phyloP scores from a whole-genome alignment of 2,329 filamentous ascomycete genomes.

The Cyphellophora attinorum region DNA sequence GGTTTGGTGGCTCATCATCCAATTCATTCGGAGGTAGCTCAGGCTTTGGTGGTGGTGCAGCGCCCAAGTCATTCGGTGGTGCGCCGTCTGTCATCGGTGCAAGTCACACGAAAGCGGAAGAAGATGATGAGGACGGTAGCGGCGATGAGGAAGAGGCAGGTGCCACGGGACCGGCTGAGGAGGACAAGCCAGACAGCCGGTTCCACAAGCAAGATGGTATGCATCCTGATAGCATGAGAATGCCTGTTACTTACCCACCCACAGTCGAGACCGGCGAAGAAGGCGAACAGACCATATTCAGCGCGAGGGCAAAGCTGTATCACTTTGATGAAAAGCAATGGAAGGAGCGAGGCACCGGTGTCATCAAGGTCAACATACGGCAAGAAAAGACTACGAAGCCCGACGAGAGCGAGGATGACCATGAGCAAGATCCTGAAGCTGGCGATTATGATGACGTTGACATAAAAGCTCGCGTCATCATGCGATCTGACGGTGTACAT shows the following conservation, averaged over 20 bases:
- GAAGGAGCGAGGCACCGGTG: constrained; percentile 54
- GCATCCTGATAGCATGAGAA: constrained; percentile 19
- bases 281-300: constrained; percentile 65
- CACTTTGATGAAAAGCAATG: constrained; percentile 65
- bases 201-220: constrained; percentile 56
- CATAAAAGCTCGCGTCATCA: constrained; percentile 61
- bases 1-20: constrained; percentile 18
- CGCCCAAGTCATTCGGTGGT: constrained; percentile 21
- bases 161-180: constrained; percentile 39
- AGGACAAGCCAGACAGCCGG: constrained; percentile 38
- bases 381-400: constrained; percentile 48
- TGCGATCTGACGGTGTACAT: constrained; percentile 84
- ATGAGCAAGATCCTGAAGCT: constrained; percentile 29
- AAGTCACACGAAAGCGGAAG: constrained; percentile 58
- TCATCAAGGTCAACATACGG: constrained; percentile 29
- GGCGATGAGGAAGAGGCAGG: constrained; percentile 51
- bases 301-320: constrained; percentile 76
- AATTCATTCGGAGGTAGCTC: constrained; percentile 14
- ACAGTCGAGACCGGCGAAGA: constrained; percentile 81
- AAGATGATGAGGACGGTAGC: constrained; percentile 34
- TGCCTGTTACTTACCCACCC: constrained; percentile 19
- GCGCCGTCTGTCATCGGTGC: constrained; percentile 31
- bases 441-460: constrained; percentile 19
- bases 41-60: constrained; percentile 24
- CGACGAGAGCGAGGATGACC: constrained; percentile 30